Evolutionary conservation across 768 basidiomycete genomes (phyloP), one percentile per base, ranked within the genome.

Genomic region (Panus rudis): DNA sequence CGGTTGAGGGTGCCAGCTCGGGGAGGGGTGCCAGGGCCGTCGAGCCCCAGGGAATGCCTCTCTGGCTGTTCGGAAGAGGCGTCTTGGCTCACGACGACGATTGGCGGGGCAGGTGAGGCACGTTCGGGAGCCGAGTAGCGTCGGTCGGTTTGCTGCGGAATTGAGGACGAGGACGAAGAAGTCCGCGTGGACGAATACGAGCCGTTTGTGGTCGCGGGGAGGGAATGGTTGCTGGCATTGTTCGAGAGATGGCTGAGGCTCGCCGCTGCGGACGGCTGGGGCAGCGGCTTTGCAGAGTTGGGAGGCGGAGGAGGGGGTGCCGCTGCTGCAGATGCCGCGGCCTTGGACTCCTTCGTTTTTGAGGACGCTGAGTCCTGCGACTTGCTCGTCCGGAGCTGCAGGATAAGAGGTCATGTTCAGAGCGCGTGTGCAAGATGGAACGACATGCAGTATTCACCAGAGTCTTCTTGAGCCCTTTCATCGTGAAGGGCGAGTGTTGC

Each of bases 381-480:
- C 57, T 71, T 76, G 73, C 84, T 84, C 55, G 79, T 71, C 52
- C 68, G 73, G 51, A 85, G 76, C 83, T 85, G 61, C 41, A 46
- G 40, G 48, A 39, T 37, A 40, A 40, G 33, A 40, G 39, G 25
- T 46, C 45, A 43, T 24, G 55, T 45, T 42, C 54, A 51, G 52
- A 39, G 48, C 47, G 51, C 50, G 50, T 46, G 32, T 23, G 39
- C 34, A 50, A 43, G 47, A 50, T 45, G 44, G 43, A 43, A 14
- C 42, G 35, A 23, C 44, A 50, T 33, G 49, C 22, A 48, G 56
- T 51, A 43, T 46, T 53, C 48, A 87, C 87, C 55, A 89, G 66
- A 50, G 81, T 84, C 69, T 87, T 90, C 73, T 84, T 87, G 61
- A 91, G 71, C 51, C 79, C 81, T 70, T 90, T 91, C 88, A 91